Percentiles rank a stretch among this genome's conserved stretches.
Evolutionary conservation across 805 yeast species (phyloP).

Genomic region (Candida ipomoeae): DNA sequence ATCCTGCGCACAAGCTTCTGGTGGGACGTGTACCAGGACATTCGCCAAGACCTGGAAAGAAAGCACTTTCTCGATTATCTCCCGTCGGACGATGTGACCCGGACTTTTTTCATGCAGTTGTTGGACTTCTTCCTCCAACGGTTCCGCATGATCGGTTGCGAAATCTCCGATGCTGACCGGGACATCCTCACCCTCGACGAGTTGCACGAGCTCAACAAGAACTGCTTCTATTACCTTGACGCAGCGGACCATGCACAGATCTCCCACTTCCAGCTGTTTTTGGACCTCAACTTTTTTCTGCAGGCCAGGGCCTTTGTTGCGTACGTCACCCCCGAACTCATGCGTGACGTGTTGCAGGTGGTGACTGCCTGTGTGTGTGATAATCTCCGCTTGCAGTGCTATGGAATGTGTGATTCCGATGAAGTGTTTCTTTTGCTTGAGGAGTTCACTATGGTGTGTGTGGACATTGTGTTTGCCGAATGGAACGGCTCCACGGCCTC

Average conservation of each 20-base stretch:
- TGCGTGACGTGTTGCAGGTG: conserved; percentile 9
- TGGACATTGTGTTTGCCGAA: not conserved
- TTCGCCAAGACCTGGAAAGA: conserved; percentile 4
- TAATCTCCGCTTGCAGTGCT: conserved; percentile 11
- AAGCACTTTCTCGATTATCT: conserved; percentile 9
- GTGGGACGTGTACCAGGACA: conserved; percentile 16
- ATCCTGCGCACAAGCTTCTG: conserved; percentile 7
- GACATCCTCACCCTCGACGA: conserved; percentile 7
- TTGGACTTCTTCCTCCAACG: conserved; percentile 10
- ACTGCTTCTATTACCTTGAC: conserved; percentile 7
- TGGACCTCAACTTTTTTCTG: conserved; percentile 4
- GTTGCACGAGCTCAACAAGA: conserved; percentile 9
- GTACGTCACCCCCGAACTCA: not conserved
- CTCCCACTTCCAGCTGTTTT: conserved; percentile 3
- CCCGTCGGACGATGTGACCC: conserved; percentile 8
- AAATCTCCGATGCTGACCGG: conserved; percentile 3
- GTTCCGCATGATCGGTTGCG: conserved; percentile 9
- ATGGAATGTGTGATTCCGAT: conserved; percentile 10
- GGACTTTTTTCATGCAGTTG: conserved; percentile 8
- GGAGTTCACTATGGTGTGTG: not conserved
- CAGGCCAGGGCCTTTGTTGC: conserved; percentile 3
- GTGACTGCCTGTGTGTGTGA: conserved; percentile 9
- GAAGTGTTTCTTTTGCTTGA: not conserved
- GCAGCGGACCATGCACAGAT: conserved; percentile 5
- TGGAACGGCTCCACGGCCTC: not conserved